phyloP scores from a whole-genome alignment of 768 basidiomycete species.

The Rhodotorula graminis region DNA sequence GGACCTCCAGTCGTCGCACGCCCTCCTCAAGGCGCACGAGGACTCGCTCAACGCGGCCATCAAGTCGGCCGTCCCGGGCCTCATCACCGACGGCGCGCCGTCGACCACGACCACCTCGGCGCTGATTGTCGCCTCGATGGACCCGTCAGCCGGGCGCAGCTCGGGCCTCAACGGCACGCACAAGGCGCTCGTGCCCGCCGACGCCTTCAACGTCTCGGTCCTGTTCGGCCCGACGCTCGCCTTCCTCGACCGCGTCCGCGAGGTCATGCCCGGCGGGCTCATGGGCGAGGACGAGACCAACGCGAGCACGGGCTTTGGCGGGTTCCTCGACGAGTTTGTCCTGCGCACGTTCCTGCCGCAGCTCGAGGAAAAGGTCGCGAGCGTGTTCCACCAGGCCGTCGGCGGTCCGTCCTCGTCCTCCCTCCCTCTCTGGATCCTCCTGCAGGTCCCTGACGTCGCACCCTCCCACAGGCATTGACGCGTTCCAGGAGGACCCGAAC shows the following conservation, averaged over 20 bases:
- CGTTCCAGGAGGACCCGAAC: slow-evolving; percentile 74
- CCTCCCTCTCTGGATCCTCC: fast-evolving
- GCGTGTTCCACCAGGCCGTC: slow-evolving; percentile 78
- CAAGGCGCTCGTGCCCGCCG: slow-evolving; percentile 75
- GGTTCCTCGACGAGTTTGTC: slow-evolving; percentile 59
- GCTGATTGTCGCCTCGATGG: slow-evolving; percentile 49
- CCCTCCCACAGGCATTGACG: slow-evolving; percentile 61
- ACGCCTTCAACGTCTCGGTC: slow-evolving; percentile 88
- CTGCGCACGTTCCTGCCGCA: slow-evolving; percentile 87
- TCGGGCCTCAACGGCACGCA: slow-evolving; percentile 69
- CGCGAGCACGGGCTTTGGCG: slow-evolving; percentile 41
- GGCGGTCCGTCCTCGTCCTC: slow-evolving; percentile 41
- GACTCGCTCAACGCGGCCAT: slow-evolving; percentile 76
- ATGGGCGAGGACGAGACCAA: slow-evolving; percentile 34
- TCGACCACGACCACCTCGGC: slow-evolving; percentile 43
- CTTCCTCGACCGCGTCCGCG: slow-evolving; percentile 69
- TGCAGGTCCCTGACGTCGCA: background rate
- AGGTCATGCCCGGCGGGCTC: slow-evolving; percentile 58
- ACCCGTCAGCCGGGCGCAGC: slow-evolving; percentile 52
- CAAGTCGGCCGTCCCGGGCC: slow-evolving; percentile 86
- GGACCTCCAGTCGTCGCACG: slow-evolving; percentile 66
- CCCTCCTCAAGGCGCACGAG: slow-evolving; percentile 68
- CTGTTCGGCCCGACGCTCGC: slow-evolving; percentile 90
- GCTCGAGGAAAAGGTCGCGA: slow-evolving; percentile 85
- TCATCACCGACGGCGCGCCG: slow-evolving; percentile 63